These are phyloP conservation scores for Coriaria nepalensis DNA, from an alignment of 306 rosid species.

Conservation along the genomic window DNA sequence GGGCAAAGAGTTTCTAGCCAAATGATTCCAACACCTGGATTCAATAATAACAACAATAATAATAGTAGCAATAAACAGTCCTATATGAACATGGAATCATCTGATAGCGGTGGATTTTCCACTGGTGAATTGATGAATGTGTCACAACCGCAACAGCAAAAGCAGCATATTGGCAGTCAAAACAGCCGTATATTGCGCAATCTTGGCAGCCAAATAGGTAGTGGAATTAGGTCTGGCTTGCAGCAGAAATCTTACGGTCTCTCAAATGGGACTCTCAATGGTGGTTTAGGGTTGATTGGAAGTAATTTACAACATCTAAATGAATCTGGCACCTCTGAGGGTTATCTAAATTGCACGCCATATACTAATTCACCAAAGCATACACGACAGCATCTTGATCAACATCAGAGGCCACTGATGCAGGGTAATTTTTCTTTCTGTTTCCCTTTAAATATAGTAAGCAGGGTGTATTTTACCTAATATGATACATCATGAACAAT, in stretches of 20 bases:
- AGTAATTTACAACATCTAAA: slow-evolving; percentile 42
- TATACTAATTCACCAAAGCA: slow-evolving; percentile 59
- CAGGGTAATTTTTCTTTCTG: slow-evolving; percentile 44
- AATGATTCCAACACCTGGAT: slow-evolving; percentile 99
- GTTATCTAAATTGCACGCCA: slow-evolving; percentile 32
- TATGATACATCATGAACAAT: slow-evolving; percentile 4
- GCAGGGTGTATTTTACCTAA: no score
- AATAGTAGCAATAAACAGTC: slow-evolving; percentile 26
- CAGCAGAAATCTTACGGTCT: slow-evolving; percentile 65
- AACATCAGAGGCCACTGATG: slow-evolving; percentile 39
- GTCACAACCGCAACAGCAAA: slow-evolving; percentile 59
- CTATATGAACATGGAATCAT: slow-evolving; percentile 48
- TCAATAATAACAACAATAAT: slow-evolving; percentile 31
- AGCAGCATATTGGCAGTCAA: slow-evolving; percentile 61
- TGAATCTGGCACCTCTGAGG: slow-evolving; percentile 57
- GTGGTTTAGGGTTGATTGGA: slow-evolving; percentile 66
- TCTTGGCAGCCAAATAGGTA: slow-evolving; percentile 55
- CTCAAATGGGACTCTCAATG: slow-evolving; percentile 62
- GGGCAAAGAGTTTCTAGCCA: slow-evolving; percentile 62
- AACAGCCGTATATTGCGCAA: slow-evolving; percentile 60
- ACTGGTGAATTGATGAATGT: slow-evolving; percentile 47
- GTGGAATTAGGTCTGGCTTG: slow-evolving; percentile 69
- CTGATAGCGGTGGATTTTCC: slow-evolving; percentile 51
- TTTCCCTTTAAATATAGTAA: background rate
- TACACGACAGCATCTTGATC: slow-evolving; percentile 55